Evolutionary conservation across 306 rosid species (phyloP), one percentile per base, ranked within the genome.

Genomic region (Vicia villosa): DNA sequence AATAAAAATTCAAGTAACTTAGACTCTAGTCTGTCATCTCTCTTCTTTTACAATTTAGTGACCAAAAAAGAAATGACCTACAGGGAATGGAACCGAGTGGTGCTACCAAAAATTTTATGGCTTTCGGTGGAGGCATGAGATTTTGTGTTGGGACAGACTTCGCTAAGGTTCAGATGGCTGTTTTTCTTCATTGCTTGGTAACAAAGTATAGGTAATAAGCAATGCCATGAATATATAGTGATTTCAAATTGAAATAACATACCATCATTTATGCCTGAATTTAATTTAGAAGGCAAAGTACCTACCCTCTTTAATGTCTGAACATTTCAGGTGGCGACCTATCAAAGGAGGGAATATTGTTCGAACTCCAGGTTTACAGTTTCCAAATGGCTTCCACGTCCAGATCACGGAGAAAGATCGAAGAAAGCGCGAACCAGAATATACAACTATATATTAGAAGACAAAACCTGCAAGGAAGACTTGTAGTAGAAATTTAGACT

Each of bases 61-160:
- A 72, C 32, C 41, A 43, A 32, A 20, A 71, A 64, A 50, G 40
- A 60, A 34, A 34, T 75, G 63, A 51, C 32, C 32, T 55, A 52
- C 74, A 94, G 99, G 90, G 90, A 73, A 62, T 78, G 64, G 92
- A 89, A 85, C 12, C 66, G 66, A 81, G 77, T 8, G 94, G 92
- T 69, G 89, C 81, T 28, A 65, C 86, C 32, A 94, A 86, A 83
- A 69, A 89, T 80, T 94, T 94, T 89, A 89, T 94, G 99, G 99
- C 97, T 67, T 94, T 94, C 28, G 99, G 99, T 60, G 99, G 99
- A 26, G 99, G 99, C 72, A 88, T 91, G 95, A 88, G 99, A 77
- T 94, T 94, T 73, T 94, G 99, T 62, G 96, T 91, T 63, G 99
- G 97, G 79, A 94, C 99, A 26, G 97, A 94, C 30, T 94, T 94